These are phyloP conservation scores for Rhizopus microsporus DNA, from an alignment of 371 early-diverging fungal species.

Conservation along the genomic window DNA sequence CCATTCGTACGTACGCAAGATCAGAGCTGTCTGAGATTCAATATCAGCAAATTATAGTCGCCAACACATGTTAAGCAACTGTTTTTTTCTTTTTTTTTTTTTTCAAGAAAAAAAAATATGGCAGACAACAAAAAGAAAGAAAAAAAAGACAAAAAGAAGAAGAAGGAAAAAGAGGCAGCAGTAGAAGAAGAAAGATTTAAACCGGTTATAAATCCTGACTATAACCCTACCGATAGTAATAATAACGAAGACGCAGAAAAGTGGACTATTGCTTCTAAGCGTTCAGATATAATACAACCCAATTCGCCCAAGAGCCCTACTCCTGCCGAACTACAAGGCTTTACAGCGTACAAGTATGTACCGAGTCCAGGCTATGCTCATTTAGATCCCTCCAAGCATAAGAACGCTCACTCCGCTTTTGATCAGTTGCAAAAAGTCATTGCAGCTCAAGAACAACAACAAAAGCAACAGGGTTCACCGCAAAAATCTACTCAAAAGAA, in stretches of 20 bases:
- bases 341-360: constrained; percentile 20
- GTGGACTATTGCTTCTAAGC: constrained; percentile 12
- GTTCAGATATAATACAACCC: constrained; percentile 1
- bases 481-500: not conserved
- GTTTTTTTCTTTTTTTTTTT: constrained; percentile 1
- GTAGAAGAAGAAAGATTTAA: constrained; percentile 14
- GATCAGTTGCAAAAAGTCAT: constrained; percentile 17
- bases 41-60: too few relatives aligned
- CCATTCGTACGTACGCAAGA: too few relatives aligned
- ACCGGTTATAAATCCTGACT: constrained; percentile 24
- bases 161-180: not conserved
- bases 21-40: too few relatives aligned
- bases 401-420: constrained; percentile 22
- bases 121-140: constrained; percentile 10
- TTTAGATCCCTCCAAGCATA: constrained; percentile 21
- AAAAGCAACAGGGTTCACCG: not conserved
- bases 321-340: constrained; percentile 26
- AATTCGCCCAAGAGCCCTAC: constrained; percentile 6
- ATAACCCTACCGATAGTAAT: constrained; percentile 6
- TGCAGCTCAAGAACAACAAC: constrained; percentile 4
- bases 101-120: not conserved
- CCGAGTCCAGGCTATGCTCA: constrained; percentile 23
- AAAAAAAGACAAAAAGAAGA: constrained; percentile 12
- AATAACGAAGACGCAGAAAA: constrained; percentile 3
- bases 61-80: too few relatives aligned